Conservation (phyloP, 2,329 filamentous ascomycete species). For the Cercospora brassicicola region DNA sequence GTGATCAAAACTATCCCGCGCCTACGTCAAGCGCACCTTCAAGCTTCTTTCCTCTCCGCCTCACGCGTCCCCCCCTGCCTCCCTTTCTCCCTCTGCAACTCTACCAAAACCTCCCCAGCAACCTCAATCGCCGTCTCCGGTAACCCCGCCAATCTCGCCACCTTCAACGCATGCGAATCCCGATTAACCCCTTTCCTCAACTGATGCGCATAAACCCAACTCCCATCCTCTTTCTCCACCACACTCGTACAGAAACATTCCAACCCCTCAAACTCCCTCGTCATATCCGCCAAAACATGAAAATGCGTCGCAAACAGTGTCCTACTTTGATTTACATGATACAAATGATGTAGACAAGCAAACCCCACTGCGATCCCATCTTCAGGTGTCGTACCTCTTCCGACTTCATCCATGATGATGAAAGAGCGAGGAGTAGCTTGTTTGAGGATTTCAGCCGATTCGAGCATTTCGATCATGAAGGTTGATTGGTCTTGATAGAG, state of each 20-base stretch:
- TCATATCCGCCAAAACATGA: constrained; percentile 78
- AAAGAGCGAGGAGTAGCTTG: constrained; percentile 81
- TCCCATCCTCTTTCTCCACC: constrained; percentile 63
- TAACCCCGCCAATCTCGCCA: constrained; percentile 79
- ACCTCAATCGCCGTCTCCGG: constrained; percentile 70
- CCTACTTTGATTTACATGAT: constrained; percentile 72
- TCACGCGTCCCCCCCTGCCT: not conserved
- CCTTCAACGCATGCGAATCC: constrained; percentile 87
- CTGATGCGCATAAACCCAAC: constrained; percentile 84
- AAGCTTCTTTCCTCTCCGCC: too few species aligned
- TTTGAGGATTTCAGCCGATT: constrained; percentile 86
- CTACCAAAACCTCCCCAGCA: constrained; percentile 60
- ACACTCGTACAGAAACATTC: constrained; percentile 88
- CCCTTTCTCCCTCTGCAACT: constrained; percentile 8
- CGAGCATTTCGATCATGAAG: constrained; percentile 99
- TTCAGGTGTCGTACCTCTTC: constrained; percentile 87
- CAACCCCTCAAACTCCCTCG: constrained; percentile 58
- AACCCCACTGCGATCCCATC: constrained; percentile 89
- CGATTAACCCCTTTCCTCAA: constrained; percentile 80
- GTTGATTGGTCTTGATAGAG: constrained; percentile 94
- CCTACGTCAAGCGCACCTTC: too few species aligned
- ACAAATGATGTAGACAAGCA: constrained; percentile 81
- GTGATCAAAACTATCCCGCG: not conserved
- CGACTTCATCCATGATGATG: constrained; percentile 97
- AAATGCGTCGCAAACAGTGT: constrained; percentile 95